Percentiles rank a stretch among this genome's conserved stretches.
phyloP scores from a whole-genome alignment of 306 rosid species.

The Dicorynia guianensis region DNA sequence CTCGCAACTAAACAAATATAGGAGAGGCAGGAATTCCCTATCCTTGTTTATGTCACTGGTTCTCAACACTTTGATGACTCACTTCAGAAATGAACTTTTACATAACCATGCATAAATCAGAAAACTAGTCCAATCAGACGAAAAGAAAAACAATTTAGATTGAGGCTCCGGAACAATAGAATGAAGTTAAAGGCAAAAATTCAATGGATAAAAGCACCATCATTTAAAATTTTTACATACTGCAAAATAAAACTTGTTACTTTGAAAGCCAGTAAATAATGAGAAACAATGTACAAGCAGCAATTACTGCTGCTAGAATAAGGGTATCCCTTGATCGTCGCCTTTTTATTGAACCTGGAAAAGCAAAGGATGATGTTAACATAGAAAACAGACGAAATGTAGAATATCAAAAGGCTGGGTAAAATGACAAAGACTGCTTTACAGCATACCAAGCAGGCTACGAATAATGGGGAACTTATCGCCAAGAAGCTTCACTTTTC shows the following conservation, averaged over 20 bases:
- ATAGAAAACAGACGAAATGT: not conserved
- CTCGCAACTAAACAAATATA: no score
- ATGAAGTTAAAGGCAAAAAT: not conserved
- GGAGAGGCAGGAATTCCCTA: not conserved
- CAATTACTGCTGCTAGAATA: conserved; percentile 90
- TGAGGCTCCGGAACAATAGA: conserved; percentile 28
- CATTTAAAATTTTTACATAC: conserved; percentile 42
- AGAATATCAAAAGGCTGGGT: not conserved
- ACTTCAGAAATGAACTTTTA: conserved; percentile 6
- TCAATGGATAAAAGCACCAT: conserved; percentile 36
- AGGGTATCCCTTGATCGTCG: conserved; percentile 89
- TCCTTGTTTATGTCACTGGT: no score
- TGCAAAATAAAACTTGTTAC: conserved; percentile 50
- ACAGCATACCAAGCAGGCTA: conserved; percentile 75
- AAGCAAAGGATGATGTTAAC: conserved; percentile 35
- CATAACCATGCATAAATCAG: not conserved
- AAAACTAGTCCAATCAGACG: not conserved
- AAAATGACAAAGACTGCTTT: not conserved
- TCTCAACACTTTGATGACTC: no score
- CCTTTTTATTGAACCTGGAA: conserved; percentile 87
- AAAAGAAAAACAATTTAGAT: not conserved
- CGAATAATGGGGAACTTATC: conserved; percentile 92
- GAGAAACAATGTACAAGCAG: conserved; percentile 94
- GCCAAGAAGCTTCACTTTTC: conserved; percentile 84
- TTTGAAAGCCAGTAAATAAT: conserved; percentile 97